These are phyloP conservation scores for Tylopilus sp. DNA, from an alignment of 1,284 basidiomycete species.

Conservation along the genomic window DNA sequence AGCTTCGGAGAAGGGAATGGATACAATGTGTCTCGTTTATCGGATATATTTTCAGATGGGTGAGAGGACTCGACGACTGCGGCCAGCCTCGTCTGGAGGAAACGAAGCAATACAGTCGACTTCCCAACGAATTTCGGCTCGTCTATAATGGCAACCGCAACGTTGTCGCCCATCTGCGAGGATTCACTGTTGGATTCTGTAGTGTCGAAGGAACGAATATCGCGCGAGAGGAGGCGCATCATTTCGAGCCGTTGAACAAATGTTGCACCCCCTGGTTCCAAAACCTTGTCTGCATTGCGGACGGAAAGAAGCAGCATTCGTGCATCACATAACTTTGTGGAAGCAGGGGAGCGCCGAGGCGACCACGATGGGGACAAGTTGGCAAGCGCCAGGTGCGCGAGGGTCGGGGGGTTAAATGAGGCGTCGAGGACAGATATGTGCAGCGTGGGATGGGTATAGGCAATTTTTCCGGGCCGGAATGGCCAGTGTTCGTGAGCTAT, in stretches of 20 bases:
- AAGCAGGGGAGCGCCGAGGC: background rate
- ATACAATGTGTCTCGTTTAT: conserved; percentile 12
- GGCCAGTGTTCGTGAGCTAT: conserved; percentile 58
- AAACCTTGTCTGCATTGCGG: conserved; percentile 84
- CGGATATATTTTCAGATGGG: background rate
- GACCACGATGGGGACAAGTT: conserved; percentile 39
- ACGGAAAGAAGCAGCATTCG: conserved; percentile 82
- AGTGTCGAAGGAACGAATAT: conserved; percentile 35
- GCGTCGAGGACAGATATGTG: conserved; percentile 78
- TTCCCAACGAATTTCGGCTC: conserved; percentile 90
- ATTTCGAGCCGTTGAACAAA: conserved; percentile 75
- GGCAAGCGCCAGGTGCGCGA: conserved; percentile 81
- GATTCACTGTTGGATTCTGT: conserved; percentile 4
- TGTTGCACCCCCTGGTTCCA: conserved; percentile 71
- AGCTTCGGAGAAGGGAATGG: conserved; percentile 40
- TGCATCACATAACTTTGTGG: conserved; percentile 55
- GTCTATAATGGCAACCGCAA: conserved; percentile 81
- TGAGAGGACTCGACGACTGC: conserved; percentile 12
- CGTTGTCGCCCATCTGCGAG: conserved; percentile 38
- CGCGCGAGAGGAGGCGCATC: conserved; percentile 67
- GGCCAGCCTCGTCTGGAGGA: conserved; percentile 43
- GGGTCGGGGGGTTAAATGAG: conserved; percentile 92
- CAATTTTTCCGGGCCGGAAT: conserved; percentile 26
- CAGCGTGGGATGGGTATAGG: conserved; percentile 28
- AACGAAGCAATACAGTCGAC: conserved; percentile 57